A percentile compares a stretch with the other conserved stretches of the same genome.
Conservation (phyloP, 345 rosid genomes). For the Punica granatum region DNA sequence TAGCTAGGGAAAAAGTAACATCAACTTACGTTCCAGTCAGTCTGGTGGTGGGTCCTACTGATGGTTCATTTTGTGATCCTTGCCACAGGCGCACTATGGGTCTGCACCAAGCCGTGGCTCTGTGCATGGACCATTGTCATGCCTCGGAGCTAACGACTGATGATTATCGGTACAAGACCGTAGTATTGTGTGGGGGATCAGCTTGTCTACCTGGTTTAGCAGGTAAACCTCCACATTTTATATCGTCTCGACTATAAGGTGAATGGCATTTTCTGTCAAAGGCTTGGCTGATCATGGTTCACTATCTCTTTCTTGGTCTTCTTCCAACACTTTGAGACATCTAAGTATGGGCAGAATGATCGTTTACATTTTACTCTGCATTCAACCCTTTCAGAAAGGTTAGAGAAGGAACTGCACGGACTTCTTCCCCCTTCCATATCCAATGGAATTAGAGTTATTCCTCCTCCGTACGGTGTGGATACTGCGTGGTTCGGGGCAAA, state of each 20-base stretch:
- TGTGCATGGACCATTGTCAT: constrained; percentile 91
- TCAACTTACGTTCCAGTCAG: too few relatives aligned
- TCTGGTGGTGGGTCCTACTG: neutral
- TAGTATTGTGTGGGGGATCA: constrained; percentile 73
- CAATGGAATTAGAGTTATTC: constrained; percentile 57
- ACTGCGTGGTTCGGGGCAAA: constrained; percentile 92
- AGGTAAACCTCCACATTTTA: constrained; percentile 25
- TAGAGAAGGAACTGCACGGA: constrained; percentile 64
- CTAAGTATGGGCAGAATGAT: constrained; percentile 3
- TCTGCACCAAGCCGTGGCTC: constrained; percentile 81
- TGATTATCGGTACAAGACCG: constrained; percentile 84
- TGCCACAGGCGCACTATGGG: constrained; percentile 65
- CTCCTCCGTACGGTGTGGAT: constrained; percentile 68
- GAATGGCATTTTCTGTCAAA: neutral
- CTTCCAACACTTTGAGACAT: neutral
- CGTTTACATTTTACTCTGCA: neutral
- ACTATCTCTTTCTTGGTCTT: too few relatives aligned
- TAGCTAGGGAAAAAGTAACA: neutral
- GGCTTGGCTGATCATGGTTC: too few relatives aligned
- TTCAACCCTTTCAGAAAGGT: constrained; percentile 45
- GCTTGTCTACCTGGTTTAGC: constrained; percentile 85
- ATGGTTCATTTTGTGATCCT: constrained; percentile 4
- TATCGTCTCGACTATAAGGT: neutral
- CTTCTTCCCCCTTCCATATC: constrained; percentile 45
- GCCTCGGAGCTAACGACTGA: constrained; percentile 55